A percentile compares a stretch with the other conserved stretches of the same genome.
Conservation (phyloP, 2,329 filamentous ascomycete species). For the Cladosporium oxysporum region DNA sequence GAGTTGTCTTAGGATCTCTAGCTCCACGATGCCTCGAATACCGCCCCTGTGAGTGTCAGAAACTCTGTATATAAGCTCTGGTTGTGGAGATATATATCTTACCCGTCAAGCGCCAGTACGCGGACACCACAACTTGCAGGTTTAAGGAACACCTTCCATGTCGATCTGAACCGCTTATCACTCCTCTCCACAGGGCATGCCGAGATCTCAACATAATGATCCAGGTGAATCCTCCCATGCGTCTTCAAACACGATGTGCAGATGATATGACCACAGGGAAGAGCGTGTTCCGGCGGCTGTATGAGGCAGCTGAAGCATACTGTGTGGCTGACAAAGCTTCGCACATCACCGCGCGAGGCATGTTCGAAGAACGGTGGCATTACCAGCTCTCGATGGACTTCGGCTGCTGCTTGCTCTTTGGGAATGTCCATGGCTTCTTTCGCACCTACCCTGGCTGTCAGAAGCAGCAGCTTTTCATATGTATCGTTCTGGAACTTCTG, state of each 20-base stretch:
- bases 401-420: slow-evolving; percentile 23
- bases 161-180: slow-evolving; percentile 1
- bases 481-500: slow-evolving; percentile 31
- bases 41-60: slow-evolving; percentile 39
- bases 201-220: slow-evolving; percentile 6
- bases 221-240: slow-evolving; percentile 24
- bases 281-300: slow-evolving; percentile 41
- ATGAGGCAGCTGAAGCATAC: slow-evolving; percentile 48
- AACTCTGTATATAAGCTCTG: background rate
- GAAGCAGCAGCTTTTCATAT: slow-evolving; percentile 22
- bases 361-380: slow-evolving; percentile 32
- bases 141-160: slow-evolving; percentile 33
- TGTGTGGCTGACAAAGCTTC: slow-evolving; percentile 32
- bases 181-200: slow-evolving; percentile 33
- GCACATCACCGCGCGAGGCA: slow-evolving; percentile 11
- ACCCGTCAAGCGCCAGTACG: slow-evolving; percentile 45
- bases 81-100: slow-evolving; percentile 25
- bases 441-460: background rate
- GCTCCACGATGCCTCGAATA: slow-evolving; percentile 46
- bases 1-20: slow-evolving; percentile 43
- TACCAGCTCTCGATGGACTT: slow-evolving; percentile 23
- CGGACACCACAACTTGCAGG: slow-evolving; percentile 41
- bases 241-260: slow-evolving; percentile 41
- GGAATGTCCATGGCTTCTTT: slow-evolving; percentile 10
- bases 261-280: slow-evolving; percentile 48